A percentile compares a stretch with the other conserved stretches of the same genome.
Conservation (phyloP, 2,329 filamentous ascomycete species). For the Volutella citrinella region DNA sequence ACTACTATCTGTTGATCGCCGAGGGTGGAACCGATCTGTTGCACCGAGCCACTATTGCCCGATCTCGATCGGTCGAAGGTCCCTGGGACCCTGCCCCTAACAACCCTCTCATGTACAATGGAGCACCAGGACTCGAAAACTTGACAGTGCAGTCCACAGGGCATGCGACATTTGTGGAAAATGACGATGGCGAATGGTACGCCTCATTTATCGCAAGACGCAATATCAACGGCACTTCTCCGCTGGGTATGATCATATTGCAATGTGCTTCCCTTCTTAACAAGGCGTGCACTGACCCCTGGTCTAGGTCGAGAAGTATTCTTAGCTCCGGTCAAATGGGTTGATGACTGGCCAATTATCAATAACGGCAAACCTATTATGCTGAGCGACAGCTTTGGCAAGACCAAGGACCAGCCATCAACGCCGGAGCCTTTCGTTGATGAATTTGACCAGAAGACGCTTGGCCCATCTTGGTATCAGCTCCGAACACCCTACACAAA, state of each 20-base stretch:
- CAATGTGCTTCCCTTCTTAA: too few relatives aligned
- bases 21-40: slow-evolving; percentile 6
- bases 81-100: slow-evolving; percentile 1
- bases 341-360: slow-evolving; percentile 5
- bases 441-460: neutral
- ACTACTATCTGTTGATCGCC: slow-evolving; percentile 6
- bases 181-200: slow-evolving; percentile 3
- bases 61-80: slow-evolving; percentile 1
- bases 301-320: slow-evolving; percentile 7
- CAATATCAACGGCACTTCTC: slow-evolving; percentile 4
- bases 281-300: too few relatives aligned
- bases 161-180: slow-evolving; percentile 5
- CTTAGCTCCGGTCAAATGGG: slow-evolving; percentile 1
- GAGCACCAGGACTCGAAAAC: neutral
- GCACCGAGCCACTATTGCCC: slow-evolving; percentile 3
- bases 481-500: slow-evolving; percentile 6
- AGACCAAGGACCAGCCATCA: neutral
- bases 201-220: slow-evolving; percentile 5
- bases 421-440: neutral
- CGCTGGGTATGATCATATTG: too few relatives aligned
- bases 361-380: slow-evolving; percentile 2
- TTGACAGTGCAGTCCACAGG: slow-evolving; percentile 7
- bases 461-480: slow-evolving; percentile 6
- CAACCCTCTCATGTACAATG: slow-evolving; percentile 6
- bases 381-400: slow-evolving; percentile 3